These are phyloP conservation scores for Lathyrus aphaca DNA, from an alignment of 306 rosid species.

Conservation along the genomic window DNA sequence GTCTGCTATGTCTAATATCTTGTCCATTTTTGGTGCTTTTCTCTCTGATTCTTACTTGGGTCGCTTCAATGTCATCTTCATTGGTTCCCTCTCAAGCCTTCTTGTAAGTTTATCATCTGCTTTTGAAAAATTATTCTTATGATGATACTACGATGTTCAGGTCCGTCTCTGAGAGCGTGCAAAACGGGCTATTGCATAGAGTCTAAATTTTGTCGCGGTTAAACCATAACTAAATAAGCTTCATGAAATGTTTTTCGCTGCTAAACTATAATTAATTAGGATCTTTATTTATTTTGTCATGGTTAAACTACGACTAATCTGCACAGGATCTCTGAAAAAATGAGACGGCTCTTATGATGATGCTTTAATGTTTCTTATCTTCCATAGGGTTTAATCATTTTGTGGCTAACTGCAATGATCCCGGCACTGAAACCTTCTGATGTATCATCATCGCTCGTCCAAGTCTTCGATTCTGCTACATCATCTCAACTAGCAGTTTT, in stretches of 20 bases:
- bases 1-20: conserved; percentile 50
- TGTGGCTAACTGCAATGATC: conserved; percentile 58
- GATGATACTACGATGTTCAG: conserved; percentile 1
- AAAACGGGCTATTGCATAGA: too few species aligned
- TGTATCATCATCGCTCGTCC: conserved; percentile 3
- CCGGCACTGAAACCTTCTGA: conserved; percentile 48
- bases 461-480: conserved; percentile 37
- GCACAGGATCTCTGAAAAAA: too few species aligned
- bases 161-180: not conserved
- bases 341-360: not conserved
- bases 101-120: conserved; percentile 40
- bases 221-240: too few species aligned
- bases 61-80: conserved; percentile 45
- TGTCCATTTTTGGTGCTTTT: conserved; percentile 58
- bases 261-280: too few species aligned
- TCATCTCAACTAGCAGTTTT: conserved; percentile 42
- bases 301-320: too few species aligned
- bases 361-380: conserved; percentile 15
- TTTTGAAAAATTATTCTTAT: conserved; percentile 8
- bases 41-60: conserved; percentile 58
- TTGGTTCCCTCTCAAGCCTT: conserved; percentile 56
- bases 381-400: conserved; percentile 45
- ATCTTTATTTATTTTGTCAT: too few species aligned
- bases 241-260: too few species aligned
- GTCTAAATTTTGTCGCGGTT: too few species aligned